These are phyloP conservation scores for Fraxinus ornus DNA, from an alignment of 305 asterid species.

Conservation along the genomic window DNA sequence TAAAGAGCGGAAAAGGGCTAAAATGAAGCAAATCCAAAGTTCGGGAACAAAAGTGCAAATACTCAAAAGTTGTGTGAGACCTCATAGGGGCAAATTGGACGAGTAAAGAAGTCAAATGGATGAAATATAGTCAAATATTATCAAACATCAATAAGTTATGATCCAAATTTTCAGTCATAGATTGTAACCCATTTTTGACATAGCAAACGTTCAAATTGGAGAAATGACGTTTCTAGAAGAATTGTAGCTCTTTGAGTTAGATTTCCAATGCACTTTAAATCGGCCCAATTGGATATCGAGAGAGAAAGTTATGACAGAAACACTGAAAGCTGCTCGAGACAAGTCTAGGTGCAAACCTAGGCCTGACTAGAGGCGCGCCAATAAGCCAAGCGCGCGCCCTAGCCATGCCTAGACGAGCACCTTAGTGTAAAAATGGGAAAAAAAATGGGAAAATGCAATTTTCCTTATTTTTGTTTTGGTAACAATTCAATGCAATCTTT, in stretches of 20 bases:
- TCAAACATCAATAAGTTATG: background rate
- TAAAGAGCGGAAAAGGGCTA: background rate
- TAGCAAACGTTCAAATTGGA: background rate
- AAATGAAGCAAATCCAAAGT: background rate
- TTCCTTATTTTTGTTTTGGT: background rate
- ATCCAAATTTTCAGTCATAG: background rate
- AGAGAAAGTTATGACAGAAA: too few relatives aligned
- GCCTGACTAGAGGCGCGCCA: background rate
- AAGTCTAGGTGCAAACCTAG: background rate
- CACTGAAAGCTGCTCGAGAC: background rate
- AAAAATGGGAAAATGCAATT: background rate
- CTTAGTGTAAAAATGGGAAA: background rate
- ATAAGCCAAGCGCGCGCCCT: background rate
- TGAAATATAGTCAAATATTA: too few relatives aligned
- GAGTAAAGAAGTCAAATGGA: background rate
- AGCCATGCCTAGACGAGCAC: background rate
- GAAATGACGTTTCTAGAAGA: background rate
- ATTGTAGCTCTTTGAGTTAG: background rate
- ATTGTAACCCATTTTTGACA: background rate
- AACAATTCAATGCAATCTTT: background rate
- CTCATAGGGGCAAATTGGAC: background rate
- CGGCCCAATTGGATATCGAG: background rate
- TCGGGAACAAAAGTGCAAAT: background rate
- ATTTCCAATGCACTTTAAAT: background rate
- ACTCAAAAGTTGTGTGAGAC: background rate